Evolutionary conservation across 192 early-diverging fungal genomes (phyloP), one percentile per base, ranked within the genome.

Genomic region (Spinellus fusiger): DNA sequence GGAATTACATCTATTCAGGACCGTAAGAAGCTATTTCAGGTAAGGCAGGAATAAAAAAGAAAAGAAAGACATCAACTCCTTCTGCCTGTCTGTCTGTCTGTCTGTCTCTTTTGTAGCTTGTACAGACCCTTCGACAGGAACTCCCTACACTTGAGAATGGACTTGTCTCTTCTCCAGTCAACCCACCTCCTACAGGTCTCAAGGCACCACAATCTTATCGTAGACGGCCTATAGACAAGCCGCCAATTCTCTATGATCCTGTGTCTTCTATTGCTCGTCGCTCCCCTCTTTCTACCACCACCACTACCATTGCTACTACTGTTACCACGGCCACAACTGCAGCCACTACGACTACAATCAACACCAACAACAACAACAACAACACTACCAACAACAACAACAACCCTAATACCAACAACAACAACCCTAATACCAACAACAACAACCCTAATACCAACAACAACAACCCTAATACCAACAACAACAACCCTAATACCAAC

Each of bases 1-100:
- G 83, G 83, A 22, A 80, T 85, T 31, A 81, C 73, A 16, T 74
- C 77, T 20, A 80, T 81, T 68, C 73, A 81, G 32, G 83, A 85
- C 57, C 70, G 87, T 56, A 75, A 75, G 58, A 75, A 70, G 29
- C 60, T 83, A 28, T 84, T 84, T 55, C 77, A 78, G 48, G 59
- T 77, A 55, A 65, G 26, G 23, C 23, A 23, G 10, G 8, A 32
- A 49, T 22, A 38, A 18, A 26, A 34, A n/a, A 26, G 9, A 33
- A 25, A 23, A 47, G n/a, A n/a, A 29, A 23, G n/a, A 5, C 20
- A 20, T 32, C 6, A 25, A 22, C 16, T 20, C 25, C 20, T 22
- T 20, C 33, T 38, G 29, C 33, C 13, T 38, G 12, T 33, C 12
- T 47, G n/a, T 48, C n/a, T 34, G 27, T 34, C 23, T 22, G 9